Evolutionary conservation across 192 early-diverging fungal genomes (phyloP).

Genomic region (Linnemannia zychae): DNA sequence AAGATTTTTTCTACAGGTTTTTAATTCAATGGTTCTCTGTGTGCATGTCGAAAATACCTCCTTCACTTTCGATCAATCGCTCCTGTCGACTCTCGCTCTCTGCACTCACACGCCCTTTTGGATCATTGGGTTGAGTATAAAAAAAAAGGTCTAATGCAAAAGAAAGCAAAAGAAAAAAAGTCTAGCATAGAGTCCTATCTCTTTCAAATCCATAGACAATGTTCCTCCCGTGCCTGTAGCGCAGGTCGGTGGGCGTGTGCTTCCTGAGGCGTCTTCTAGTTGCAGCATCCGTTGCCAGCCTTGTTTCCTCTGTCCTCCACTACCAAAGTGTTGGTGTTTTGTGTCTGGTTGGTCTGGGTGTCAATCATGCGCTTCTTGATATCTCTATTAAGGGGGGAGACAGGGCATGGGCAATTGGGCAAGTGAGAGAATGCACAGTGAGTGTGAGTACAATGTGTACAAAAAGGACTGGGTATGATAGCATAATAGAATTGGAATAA

Average conservation of each 20-base stretch:
- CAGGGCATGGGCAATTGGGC: not conserved
- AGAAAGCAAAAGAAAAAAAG: not conserved
- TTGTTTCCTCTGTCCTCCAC: slow-evolving; percentile 51
- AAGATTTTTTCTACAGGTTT: slow-evolving; percentile 1
- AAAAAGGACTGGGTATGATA: not conserved
- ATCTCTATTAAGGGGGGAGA: slow-evolving; percentile 71
- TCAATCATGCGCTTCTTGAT: slow-evolving; percentile 99
- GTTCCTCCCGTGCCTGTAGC: not conserved
- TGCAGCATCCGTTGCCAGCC: slow-evolving; percentile 51
- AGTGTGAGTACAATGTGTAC: not conserved
- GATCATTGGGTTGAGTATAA: not conserved
- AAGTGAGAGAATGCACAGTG: too few relatives aligned
- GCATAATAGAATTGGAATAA: not conserved
- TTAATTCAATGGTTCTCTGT: not conserved
- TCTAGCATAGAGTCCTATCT: not conserved
- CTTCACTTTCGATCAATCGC: not conserved
- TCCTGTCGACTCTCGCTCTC: not conserved
- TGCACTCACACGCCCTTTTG: not conserved
- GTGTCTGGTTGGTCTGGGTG: slow-evolving; percentile 64
- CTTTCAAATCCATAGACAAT: not conserved
- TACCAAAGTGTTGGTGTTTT: slow-evolving; percentile 53
- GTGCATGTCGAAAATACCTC: not conserved
- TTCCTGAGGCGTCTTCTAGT: slow-evolving; percentile 27
- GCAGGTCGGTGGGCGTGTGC: not conserved
- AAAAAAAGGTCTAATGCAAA: not conserved